Conservation (phyloP, 306 rosid species). For the Sphenostylis stenocarpa region DNA sequence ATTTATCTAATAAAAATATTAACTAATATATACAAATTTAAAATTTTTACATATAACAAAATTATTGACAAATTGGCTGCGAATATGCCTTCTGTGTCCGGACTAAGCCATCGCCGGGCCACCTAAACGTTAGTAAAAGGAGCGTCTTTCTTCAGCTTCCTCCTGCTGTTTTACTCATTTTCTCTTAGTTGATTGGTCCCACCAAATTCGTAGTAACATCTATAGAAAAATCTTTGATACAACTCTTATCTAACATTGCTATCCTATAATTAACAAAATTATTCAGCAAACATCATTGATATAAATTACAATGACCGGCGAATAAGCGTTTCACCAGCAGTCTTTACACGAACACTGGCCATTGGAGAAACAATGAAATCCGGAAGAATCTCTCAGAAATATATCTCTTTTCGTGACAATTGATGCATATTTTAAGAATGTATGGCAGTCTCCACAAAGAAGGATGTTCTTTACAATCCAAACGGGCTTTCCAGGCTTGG, state of each 20-base stretch:
- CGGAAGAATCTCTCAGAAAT: conserved; percentile 72
- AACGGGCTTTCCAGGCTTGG: conserved; percentile 63
- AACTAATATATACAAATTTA: too few species aligned
- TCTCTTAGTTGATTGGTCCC: neutral
- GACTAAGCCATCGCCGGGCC: too few species aligned
- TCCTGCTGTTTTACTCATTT: neutral
- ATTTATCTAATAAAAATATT: too few species aligned
- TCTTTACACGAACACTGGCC: conserved; percentile 89
- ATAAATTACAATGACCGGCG: neutral
- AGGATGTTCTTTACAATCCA: conserved; percentile 73
- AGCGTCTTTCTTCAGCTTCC: neutral
- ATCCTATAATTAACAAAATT: conserved; percentile 1
- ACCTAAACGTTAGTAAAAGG: neutral
- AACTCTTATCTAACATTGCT: neutral
- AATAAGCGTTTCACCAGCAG: conserved; percentile 50
- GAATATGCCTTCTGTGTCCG: too few species aligned
- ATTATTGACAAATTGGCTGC: too few species aligned
- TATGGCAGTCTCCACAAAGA: conserved; percentile 88
- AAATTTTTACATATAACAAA: too few species aligned
- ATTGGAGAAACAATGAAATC: conserved; percentile 74
- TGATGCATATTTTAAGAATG: conserved; percentile 75
- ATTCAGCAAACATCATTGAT: neutral
- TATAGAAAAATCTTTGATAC: neutral
- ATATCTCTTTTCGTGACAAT: conserved; percentile 61
- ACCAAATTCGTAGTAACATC: neutral